Percentiles rank a stretch among this genome's conserved stretches.
phyloP scores from a whole-genome alignment of 257 asterid genomes.

The Scutellaria baicalensis region DNA sequence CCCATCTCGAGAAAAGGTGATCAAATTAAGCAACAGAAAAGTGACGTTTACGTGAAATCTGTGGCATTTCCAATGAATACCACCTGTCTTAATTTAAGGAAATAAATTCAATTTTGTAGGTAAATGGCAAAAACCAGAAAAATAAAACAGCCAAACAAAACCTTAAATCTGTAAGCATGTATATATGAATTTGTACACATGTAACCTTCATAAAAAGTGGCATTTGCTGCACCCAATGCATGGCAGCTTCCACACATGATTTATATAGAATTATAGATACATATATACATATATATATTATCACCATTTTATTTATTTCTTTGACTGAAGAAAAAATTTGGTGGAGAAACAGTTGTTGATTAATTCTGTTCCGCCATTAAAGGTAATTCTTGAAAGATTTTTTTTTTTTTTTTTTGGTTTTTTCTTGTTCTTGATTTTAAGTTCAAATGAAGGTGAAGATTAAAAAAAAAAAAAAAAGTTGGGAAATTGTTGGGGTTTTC shows the following conservation, averaged over 20 bases:
- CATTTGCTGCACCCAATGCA: slow-evolving; percentile 25
- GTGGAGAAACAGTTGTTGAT: not conserved
- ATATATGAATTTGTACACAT: slow-evolving; percentile 25
- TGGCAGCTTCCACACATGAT: slow-evolving; percentile 11
- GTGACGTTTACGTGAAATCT: slow-evolving; percentile 28
- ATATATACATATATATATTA: not conserved
- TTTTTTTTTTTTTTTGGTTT: not conserved
- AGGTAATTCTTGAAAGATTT: slow-evolving; percentile 11
- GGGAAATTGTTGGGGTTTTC: no score
- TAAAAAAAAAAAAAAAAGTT: no score
- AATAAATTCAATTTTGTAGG: not conserved
- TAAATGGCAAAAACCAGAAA: not conserved
- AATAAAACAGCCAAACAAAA: slow-evolving; percentile 15
- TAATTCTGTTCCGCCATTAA: not conserved
- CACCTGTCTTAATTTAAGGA: not conserved
- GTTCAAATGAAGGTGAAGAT: no score
- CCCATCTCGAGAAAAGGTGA: slow-evolving; percentile 12
- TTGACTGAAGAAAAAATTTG: not conserved
- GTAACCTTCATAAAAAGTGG: slow-evolving; percentile 16
- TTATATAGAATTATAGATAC: no score
- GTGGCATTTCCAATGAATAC: slow-evolving; percentile 13
- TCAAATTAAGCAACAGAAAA: not conserved
- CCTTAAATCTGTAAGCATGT: slow-evolving; percentile 24
- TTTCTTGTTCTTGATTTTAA: not conserved
- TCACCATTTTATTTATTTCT: not conserved